phyloP scores from a whole-genome alignment of 306 rosid genomes.

The Cicer pinnatifidum region DNA sequence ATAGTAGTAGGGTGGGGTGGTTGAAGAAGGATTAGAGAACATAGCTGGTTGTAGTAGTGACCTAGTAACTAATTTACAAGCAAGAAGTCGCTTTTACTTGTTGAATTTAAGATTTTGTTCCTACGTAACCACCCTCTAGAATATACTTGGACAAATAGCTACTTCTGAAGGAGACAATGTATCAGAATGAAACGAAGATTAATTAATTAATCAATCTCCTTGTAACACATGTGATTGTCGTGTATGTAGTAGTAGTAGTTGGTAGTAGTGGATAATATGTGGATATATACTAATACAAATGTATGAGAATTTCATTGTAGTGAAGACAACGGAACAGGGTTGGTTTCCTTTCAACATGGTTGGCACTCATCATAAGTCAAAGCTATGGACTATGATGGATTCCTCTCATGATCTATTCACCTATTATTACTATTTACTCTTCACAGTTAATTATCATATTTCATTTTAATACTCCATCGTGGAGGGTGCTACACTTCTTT shows the following conservation, averaged over 20 bases:
- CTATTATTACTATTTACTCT: no score
- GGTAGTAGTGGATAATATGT: not conserved
- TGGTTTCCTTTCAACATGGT: not conserved
- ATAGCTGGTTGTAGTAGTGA: conserved; percentile 50
- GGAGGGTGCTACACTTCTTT: no score
- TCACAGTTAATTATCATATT: no score
- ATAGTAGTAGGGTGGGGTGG: conserved; percentile 45
- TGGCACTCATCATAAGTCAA: no score
- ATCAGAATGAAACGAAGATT: conserved; percentile 50
- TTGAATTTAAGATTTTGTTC: conserved; percentile 57
- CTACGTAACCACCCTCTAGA: conserved; percentile 63
- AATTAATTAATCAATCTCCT: conserved; percentile 7
- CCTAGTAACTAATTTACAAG: conserved; percentile 85
- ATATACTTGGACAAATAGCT: conserved; percentile 52
- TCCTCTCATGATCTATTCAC: no score
- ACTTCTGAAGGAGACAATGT: conserved; percentile 61
- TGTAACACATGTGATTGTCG: conserved; percentile 37
- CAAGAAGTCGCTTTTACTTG: conserved; percentile 83
- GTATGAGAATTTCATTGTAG: not conserved
- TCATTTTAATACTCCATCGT: no score
- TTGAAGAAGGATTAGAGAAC: conserved; percentile 50
- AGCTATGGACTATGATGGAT: no score
- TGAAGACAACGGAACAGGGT: not conserved
- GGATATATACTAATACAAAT: not conserved
- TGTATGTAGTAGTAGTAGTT: not conserved